These are phyloP conservation scores for Phlebiopsis gigantea DNA, from an alignment of 768 basidiomycete species.

Conservation along the genomic window DNA sequence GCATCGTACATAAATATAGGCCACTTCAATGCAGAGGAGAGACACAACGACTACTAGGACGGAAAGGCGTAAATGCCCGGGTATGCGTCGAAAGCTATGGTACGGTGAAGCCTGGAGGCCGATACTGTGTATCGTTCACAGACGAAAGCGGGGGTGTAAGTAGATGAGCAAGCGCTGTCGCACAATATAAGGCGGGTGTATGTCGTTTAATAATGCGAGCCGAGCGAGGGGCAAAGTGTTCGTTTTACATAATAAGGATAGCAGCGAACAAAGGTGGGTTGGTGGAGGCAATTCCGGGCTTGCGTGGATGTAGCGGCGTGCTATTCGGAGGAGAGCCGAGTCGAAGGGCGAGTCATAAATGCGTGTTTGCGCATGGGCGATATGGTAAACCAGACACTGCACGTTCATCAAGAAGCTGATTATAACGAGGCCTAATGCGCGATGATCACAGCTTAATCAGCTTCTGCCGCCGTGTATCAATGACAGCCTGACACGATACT, in stretches of 20 bases:
- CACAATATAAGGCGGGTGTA: background rate
- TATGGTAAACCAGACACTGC: constrained; percentile 3
- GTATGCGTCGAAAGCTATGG: background rate
- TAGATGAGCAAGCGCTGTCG: background rate
- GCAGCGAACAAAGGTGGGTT: background rate
- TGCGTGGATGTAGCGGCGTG: background rate
- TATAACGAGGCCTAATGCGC: constrained; percentile 4
- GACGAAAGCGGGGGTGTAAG: background rate
- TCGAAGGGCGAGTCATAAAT: background rate
- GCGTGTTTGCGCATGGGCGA: constrained; percentile 7
- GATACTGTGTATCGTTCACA: background rate
- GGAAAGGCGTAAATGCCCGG: background rate
- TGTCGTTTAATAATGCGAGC: background rate
- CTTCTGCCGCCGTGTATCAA: background rate
- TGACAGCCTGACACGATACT: background rate
- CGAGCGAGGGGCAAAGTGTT: background rate
- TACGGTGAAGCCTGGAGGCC: background rate
- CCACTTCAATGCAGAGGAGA: too few relatives aligned
- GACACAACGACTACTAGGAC: background rate
- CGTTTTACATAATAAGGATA: constrained; percentile 11
- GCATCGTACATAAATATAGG: background rate
- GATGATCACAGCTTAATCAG: constrained; percentile 2
- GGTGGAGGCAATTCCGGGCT: background rate
- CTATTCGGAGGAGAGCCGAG: background rate
- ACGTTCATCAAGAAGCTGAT: constrained; percentile 5